Conservation (phyloP, 169 alveolate species). For the Perkinsus marinus region DNA sequence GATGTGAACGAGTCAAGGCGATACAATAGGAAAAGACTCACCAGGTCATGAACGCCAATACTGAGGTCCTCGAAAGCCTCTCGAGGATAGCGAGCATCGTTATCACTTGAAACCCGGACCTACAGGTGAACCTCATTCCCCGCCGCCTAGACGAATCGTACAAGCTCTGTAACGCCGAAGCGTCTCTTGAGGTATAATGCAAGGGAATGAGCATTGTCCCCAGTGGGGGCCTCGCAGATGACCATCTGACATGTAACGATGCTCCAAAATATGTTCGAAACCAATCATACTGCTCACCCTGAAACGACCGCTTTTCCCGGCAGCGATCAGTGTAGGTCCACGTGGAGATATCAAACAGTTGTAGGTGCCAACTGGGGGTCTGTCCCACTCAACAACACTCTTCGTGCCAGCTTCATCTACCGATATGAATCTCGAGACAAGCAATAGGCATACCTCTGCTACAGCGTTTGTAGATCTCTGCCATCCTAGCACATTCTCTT, state of each 20-base stretch:
- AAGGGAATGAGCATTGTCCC: background rate
- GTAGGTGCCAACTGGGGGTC: background rate
- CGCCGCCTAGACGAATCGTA: no score
- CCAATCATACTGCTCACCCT: background rate
- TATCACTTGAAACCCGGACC: background rate
- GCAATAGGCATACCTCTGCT: background rate
- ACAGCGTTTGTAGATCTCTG: background rate
- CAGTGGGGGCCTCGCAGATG: background rate
- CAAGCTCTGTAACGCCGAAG: background rate
- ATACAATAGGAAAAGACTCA: background rate
- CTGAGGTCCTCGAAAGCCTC: background rate
- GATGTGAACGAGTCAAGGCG: background rate
- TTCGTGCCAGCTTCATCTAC: background rate
- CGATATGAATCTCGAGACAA: background rate
- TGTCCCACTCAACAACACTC: background rate
- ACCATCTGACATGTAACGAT: background rate
- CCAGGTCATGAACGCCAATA: background rate
- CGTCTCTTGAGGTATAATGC: background rate
- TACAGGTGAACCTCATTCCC: background rate
- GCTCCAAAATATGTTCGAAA: no score
- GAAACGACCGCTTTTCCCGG: background rate
- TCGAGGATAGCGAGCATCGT: background rate
- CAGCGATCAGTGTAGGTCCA: background rate
- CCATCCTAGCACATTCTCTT: background rate
- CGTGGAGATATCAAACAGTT: background rate